Conservation (phyloP, 2,329 filamentous ascomycete genomes). For the Pseudogymnoascus sp. region DNA sequence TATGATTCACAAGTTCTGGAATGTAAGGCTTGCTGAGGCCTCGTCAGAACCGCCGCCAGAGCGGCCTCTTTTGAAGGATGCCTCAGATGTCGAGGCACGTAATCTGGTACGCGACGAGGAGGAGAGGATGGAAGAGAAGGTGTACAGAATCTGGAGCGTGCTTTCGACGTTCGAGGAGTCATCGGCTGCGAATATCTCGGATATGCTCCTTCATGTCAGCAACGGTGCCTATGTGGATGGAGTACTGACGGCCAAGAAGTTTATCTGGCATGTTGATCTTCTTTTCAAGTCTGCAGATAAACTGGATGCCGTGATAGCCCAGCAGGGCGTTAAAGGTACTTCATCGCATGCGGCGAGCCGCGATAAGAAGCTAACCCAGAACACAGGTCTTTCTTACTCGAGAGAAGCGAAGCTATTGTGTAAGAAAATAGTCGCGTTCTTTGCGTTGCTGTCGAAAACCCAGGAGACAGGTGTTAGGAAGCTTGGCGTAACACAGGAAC, state of each 20-base stretch:
- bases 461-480: slow-evolving; percentile 86
- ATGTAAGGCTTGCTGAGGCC: slow-evolving; percentile 59
- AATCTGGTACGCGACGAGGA: slow-evolving; percentile 74
- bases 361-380: neutral
- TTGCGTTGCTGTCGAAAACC: slow-evolving; percentile 86
- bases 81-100: slow-evolving; percentile 59
- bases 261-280: slow-evolving; percentile 92
- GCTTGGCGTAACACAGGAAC: slow-evolving; percentile 90
- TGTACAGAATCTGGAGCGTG: slow-evolving; percentile 97
- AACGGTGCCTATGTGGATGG: slow-evolving; percentile 95
- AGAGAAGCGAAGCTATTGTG: slow-evolving; percentile 98
- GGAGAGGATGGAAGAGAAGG: slow-evolving; percentile 94
- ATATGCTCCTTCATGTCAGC: slow-evolving; percentile 97
- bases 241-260: slow-evolving; percentile 87
- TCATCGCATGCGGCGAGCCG: neutral
- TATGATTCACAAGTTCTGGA: slow-evolving; percentile 99
- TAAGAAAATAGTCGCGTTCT: slow-evolving; percentile 98
- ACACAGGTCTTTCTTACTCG: slow-evolving; percentile 72
- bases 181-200: slow-evolving; percentile 94
- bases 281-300: slow-evolving; percentile 83
- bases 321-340: slow-evolving; percentile 66
- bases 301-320: slow-evolving; percentile 64
- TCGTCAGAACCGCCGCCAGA: slow-evolving; percentile 31
- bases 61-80: slow-evolving; percentile 31
- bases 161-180: slow-evolving; percentile 96